Percentiles rank a stretch among this genome's conserved stretches.
These are phyloP conservation scores for Inga oerstediana DNA, from an alignment of 306 rosid species.

Conservation along the genomic window DNA sequence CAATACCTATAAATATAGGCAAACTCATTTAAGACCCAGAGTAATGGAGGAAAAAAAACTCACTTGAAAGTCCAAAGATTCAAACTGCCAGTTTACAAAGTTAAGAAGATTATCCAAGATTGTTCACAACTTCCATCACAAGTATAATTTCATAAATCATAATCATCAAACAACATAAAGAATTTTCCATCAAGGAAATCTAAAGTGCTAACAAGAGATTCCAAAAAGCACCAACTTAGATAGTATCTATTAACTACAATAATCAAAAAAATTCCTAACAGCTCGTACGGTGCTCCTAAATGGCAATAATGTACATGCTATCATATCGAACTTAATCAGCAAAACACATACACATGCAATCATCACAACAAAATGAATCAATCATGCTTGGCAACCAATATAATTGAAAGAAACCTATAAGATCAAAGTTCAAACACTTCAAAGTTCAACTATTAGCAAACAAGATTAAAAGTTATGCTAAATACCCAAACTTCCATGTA, in stretches of 20 bases:
- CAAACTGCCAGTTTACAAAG: slow-evolving; percentile 2
- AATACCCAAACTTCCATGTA: too few species aligned
- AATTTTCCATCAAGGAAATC: slow-evolving; percentile 14
- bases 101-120: slow-evolving; percentile 17
- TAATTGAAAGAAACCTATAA: not conserved
- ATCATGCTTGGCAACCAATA: slow-evolving; percentile 19
- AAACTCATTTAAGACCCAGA: too few species aligned
- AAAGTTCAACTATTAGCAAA: too few species aligned
- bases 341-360: slow-evolving; percentile 19
- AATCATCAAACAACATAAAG: not conserved
- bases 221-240: not conserved
- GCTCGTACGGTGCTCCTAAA: not conserved
- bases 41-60: not conserved
- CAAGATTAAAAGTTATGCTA: too few species aligned
- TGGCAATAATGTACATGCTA: not conserved
- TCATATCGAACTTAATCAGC: slow-evolving; percentile 9
- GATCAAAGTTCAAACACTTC: too few species aligned
- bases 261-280: slow-evolving; percentile 19
- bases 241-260: not conserved
- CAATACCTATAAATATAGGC: too few species aligned
- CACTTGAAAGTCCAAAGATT: not conserved
- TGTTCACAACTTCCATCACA: not conserved
- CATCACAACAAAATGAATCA: slow-evolving; percentile 14
- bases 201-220: not conserved
- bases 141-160: not conserved